Conservation (phyloP, 2,329 filamentous ascomycete genomes). For the Penicillium sclerotiorum region DNA sequence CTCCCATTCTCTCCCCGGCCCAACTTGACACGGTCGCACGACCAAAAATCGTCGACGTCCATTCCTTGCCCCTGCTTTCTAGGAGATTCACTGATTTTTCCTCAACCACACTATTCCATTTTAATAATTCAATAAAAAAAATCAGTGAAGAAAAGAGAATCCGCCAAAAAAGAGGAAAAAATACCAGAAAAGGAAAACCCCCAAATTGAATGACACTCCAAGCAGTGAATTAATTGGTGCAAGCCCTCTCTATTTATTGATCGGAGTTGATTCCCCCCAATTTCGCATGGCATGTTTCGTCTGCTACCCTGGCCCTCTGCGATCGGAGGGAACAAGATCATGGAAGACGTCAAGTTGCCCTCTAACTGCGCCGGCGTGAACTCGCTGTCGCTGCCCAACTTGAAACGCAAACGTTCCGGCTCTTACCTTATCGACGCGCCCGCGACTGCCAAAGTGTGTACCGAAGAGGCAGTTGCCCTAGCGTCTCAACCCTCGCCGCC, state of each 20-base stretch:
- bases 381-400: constrained; percentile 37
- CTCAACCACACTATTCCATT: constrained; percentile 6
- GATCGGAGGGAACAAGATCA: constrained; percentile 50
- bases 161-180: neutral
- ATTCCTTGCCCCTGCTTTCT: constrained; percentile 25
- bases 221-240: constrained; percentile 7
- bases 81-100: neutral
- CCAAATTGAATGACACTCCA: neutral
- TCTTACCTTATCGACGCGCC: constrained; percentile 48
- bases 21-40: constrained; percentile 27
- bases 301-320: constrained; percentile 50
- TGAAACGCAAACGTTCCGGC: constrained; percentile 62
- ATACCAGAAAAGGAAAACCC: neutral
- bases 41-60: constrained; percentile 23
- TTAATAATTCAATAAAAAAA: neutral
- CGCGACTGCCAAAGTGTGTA: constrained; percentile 35
- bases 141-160: neutral
- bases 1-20: neutral
- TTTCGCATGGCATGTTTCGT: constrained; percentile 54
- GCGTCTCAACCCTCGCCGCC: neutral
- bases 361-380: constrained; percentile 33
- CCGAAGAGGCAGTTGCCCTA: constrained; percentile 25
- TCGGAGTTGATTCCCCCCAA: constrained; percentile 10
- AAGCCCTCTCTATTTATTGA: constrained; percentile 7
- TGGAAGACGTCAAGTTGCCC: constrained; percentile 47